Evolutionary conservation across 2,329 filamentous ascomycete species (phyloP).

Genomic region (Arthrobotrys musiformis): DNA sequence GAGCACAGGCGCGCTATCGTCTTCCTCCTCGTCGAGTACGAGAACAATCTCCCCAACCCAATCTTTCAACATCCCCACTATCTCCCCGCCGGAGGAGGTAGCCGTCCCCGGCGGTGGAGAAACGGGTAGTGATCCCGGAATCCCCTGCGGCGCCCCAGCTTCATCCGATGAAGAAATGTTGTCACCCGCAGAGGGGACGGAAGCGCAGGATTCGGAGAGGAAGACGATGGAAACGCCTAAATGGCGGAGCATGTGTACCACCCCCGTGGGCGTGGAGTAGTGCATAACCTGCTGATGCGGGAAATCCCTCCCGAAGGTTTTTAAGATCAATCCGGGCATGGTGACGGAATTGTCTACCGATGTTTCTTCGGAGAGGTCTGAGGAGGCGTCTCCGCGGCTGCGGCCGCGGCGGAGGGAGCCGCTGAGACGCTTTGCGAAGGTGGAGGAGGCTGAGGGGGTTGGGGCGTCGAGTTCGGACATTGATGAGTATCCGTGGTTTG

Average conservation of each 20-base stretch:
- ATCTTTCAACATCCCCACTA: conserved; percentile 37
- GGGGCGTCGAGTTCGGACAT: conserved; percentile 43
- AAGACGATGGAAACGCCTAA: conserved; percentile 47
- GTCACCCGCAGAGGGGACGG: conserved; percentile 11
- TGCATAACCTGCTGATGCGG: conserved; percentile 51
- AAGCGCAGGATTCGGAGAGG: conserved; percentile 51
- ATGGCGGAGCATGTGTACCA: conserved; percentile 48
- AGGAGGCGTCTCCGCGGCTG: conserved; percentile 17
- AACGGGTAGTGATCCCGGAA: conserved; percentile 40
- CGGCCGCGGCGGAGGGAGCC: conserved; percentile 36
- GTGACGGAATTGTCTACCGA: conserved; percentile 49
- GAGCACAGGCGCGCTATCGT: conserved; percentile 42
- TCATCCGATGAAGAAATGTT: conserved; percentile 38
- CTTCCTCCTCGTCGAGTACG: conserved; percentile 47
- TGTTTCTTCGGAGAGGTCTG: conserved; percentile 38
- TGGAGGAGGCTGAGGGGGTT: conserved; percentile 41
- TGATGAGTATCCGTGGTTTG: conserved; percentile 36
- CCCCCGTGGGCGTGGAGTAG: conserved; percentile 45
- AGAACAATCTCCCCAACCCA: conserved; percentile 50
- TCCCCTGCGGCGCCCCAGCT: neutral
- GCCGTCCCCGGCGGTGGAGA: conserved; percentile 35
- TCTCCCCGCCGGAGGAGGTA: conserved; percentile 29
- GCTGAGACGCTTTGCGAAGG: conserved; percentile 27
- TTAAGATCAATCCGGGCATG: conserved; percentile 37
- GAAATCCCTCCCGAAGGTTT: conserved; percentile 51